Evolutionary conservation across 1,139 yeast genomes (phyloP).

Genomic region (Kurtzmaniella quercitrusa): DNA sequence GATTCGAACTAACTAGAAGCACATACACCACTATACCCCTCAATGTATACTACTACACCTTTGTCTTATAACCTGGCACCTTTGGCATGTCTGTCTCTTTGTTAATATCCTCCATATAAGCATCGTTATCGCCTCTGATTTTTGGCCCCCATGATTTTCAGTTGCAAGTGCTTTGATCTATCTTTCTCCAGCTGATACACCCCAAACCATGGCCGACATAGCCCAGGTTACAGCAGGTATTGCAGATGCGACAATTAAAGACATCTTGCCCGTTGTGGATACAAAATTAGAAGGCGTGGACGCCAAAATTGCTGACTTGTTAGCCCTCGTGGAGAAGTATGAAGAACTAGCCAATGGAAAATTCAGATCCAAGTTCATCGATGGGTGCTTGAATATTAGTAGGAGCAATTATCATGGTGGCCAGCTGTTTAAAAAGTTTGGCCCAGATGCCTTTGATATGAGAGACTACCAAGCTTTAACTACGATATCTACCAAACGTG

Average conservation of each 20-base stretch:
- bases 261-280: not conserved
- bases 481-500: slow-evolving; percentile 9
- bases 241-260: not conserved
- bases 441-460: slow-evolving; percentile 23
- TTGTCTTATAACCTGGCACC: too few relatives aligned
- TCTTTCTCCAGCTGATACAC: not conserved
- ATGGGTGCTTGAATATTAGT: slow-evolving; percentile 34
- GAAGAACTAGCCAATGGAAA: slow-evolving; percentile 18
- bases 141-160: too few relatives aligned
- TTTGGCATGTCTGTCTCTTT: too few relatives aligned
- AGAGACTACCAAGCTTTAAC: slow-evolving; percentile 27
- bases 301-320: slow-evolving; percentile 14
- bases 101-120: too few relatives aligned
- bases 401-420: slow-evolving; percentile 32
- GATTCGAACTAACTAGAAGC: too few relatives aligned
- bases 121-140: too few relatives aligned
- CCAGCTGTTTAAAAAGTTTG: slow-evolving; percentile 17
- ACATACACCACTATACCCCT: too few relatives aligned
- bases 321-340: slow-evolving; percentile 27
- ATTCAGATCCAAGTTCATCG: slow-evolving; percentile 19
- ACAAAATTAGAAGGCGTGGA: not conserved
- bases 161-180: not conserved
- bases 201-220: not conserved
- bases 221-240: not conserved
- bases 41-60: too few relatives aligned